Base-by-base conservation (phyloP, 1,284 basidiomycete species). In the Termitomyces sp. region DNA sequence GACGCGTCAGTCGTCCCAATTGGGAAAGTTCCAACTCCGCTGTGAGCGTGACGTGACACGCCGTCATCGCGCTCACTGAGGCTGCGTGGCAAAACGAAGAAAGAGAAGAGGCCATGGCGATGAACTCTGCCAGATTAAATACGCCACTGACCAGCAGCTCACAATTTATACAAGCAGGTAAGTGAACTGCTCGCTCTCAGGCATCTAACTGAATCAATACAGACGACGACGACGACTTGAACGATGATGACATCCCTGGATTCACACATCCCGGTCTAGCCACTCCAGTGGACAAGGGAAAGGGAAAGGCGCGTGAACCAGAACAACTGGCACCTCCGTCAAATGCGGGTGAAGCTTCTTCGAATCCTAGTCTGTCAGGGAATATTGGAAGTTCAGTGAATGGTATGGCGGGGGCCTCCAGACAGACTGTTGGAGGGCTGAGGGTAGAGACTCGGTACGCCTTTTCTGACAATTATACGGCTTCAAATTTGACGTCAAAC, bases 371-470 rank as follows among this genome's bases (percentile, higher is more conserved):
- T 3, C 60, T 92, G 6, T 86, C 87, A 0, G 91, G 91, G 14
- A 86, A 84, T 57, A 91, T 93, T 63, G 84, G 86, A 16, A 78
- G 75, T 50, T 68, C 77, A 6, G 72, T 72, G 49, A 68, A 66
- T 31, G 61, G 68, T 37, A 59, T 71, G 1, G 57, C 71, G 10
- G 70, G 71, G 37, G 58, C 79, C 18, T 66, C 78, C 53, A 78
- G 88, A 52, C 79, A 82, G 62, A 86, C 74, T 0, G 75, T 93
- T 13, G 91, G 88, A 16, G 93, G 92, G n/a, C 79, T 97, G 46
- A 81, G 80, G 58, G 84, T 93, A 3, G 93, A 97, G 70, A 91
- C 89, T 49, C 81, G 93, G 88, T 89, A 68, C 41, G 78, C 66
- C 24, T 16, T 10, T 28, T 19, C 49, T 44, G n/a, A 38, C 5